Evolutionary conservation across 306 rosid genomes (phyloP).

Genomic region (Inga leiocalycina): DNA sequence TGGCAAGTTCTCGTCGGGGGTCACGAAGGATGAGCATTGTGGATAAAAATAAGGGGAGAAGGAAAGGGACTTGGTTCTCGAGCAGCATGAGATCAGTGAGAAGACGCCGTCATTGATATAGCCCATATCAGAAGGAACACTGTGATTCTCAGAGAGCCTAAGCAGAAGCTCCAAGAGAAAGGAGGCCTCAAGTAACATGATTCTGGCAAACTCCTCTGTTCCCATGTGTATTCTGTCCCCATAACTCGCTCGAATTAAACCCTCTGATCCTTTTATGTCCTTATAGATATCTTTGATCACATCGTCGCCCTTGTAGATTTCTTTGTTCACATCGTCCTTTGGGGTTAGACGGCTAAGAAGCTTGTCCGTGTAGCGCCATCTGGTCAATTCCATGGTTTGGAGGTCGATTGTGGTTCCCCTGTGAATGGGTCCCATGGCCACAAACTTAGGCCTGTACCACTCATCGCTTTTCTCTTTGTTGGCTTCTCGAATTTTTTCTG

Average conservation of each 20-base stretch:
- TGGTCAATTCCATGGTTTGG: not conserved
- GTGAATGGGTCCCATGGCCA: not conserved
- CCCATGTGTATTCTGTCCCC: not conserved
- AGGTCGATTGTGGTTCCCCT: not conserved
- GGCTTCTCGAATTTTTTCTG: constrained; percentile 19
- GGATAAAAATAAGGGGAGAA: not conserved
- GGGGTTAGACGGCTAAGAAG: not conserved
- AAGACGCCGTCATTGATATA: too few relatives aligned
- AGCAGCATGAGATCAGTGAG: too few relatives aligned
- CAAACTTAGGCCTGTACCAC: not conserved
- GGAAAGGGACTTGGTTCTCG: not conserved
- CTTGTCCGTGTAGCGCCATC: not conserved
- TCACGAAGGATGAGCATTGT: too few relatives aligned
- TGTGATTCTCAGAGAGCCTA: too few relatives aligned
- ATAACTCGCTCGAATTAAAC: not conserved
- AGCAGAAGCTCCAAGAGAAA: too few relatives aligned
- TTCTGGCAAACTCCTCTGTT: not conserved
- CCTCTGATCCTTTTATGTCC: not conserved
- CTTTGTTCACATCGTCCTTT: not conserved
- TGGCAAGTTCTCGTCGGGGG: too few relatives aligned
- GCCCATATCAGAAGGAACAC: too few relatives aligned
- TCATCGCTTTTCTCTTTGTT: not conserved
- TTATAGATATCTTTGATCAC: not conserved
- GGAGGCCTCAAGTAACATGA: not conserved
- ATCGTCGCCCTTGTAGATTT: not conserved